Percentiles rank a stretch among this genome's conserved stretches.
phyloP scores from a whole-genome alignment of 768 basidiomycete species.

The Lactarius vividus region DNA sequence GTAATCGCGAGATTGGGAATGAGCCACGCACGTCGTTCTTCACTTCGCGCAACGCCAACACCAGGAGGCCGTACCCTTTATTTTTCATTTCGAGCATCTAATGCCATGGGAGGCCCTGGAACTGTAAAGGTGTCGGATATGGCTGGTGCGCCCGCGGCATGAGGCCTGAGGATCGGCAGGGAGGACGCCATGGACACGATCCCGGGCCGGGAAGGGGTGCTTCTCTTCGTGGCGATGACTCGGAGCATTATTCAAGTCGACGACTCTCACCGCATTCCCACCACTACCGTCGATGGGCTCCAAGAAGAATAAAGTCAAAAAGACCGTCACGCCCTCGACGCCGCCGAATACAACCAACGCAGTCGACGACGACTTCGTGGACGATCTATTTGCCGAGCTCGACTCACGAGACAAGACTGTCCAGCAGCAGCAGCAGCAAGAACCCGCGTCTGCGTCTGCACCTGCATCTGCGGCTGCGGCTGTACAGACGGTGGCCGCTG shows the following conservation, averaged over 20 bases:
- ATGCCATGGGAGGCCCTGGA: slow-evolving; percentile 41
- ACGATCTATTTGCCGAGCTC: slow-evolving; percentile 75
- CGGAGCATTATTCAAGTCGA: background rate
- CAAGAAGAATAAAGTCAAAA: slow-evolving; percentile 59
- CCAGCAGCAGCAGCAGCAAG: slow-evolving; percentile 44
- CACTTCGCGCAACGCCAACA: slow-evolving; percentile 77
- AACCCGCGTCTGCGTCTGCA: slow-evolving; percentile 42
- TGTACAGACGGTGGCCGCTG: slow-evolving; percentile 26
- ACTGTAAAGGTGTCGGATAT: slow-evolving; percentile 54
- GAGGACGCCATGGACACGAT: too few relatives aligned
- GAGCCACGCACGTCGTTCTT: slow-evolving; percentile 66
- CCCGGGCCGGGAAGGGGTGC: background rate
- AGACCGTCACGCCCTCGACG: slow-evolving; percentile 36
- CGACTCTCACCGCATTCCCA: background rate
- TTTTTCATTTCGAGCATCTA: slow-evolving; percentile 61
- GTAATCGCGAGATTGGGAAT: background rate
- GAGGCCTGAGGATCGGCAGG: too few relatives aligned
- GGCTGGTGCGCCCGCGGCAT: slow-evolving; percentile 66
- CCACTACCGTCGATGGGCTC: slow-evolving; percentile 42
- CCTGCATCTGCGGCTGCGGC: slow-evolving; percentile 41
- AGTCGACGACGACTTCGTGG: slow-evolving; percentile 61
- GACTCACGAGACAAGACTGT: slow-evolving; percentile 57
- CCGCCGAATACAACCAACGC: slow-evolving; percentile 26
- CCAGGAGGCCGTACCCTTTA: slow-evolving; percentile 62
- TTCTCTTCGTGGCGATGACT: background rate